Evolutionary conservation across 83 land plant species (phyloP), one percentile per base, ranked within the genome.

Genomic region (Isoetes engelmannii): DNA sequence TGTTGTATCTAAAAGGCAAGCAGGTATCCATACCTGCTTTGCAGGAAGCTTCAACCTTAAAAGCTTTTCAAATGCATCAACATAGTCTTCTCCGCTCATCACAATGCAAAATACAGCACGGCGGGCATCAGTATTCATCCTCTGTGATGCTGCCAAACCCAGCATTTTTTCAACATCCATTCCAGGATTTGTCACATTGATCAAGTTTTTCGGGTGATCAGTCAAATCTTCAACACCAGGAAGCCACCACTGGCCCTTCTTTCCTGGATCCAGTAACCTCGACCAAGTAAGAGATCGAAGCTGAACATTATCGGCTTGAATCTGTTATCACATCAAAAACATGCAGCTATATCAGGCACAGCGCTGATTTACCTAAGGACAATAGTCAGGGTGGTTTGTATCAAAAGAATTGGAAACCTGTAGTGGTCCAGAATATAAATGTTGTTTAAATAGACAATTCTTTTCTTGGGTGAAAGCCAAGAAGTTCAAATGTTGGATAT

Each of bases 231-330:
- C 61, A 12, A 79, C 81, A 45, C 88, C 96, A 15, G 92, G 86
- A 47, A 88, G 74, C 99, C 99, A 96, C 99, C 99, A 96, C 60
- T 96, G 99, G 5, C 99, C 99, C 79, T 92, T 96, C 79, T 96
- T 91, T 5, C 80, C 64, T 45, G 97, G 95, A 71, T 96, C 89
- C 57, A 96, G 75, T 15, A 96, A 82, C 77, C 80, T 89, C 68
- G 68, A 82, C 99, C 99, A 96, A 61, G 65, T 89, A 15, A 96
- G 70, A 10, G 95, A 86, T 42, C 86, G 89, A 45, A 89, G 76
- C 61, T 84, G 82, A 45, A 89, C 81, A 44, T 89, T 92, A 21
- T 83, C 97, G 41, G 80, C 85, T 69, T 85, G 75, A 68, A 92
- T 74, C 99, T 96, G 85, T 69, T n/a, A 77, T 59, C n/a, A 47